phyloP scores from a whole-genome alignment of 176 grass and related monocot species.

The Carex pumila region DNA sequence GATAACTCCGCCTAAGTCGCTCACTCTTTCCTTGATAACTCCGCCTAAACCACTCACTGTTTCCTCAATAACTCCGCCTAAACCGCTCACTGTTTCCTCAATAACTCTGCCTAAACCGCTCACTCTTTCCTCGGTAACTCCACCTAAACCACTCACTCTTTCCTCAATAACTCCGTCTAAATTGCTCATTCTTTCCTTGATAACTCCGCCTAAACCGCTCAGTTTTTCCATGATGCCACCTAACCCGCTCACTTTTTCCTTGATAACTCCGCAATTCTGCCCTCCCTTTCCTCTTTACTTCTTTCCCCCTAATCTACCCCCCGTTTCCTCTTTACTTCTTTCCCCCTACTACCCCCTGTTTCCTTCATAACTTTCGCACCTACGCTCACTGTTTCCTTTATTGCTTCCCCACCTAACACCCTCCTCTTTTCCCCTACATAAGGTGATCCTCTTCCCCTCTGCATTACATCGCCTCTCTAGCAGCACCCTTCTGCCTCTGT shows the following conservation, averaged over 20 bases:
- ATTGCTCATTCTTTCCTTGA: neutral
- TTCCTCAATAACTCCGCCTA: too few relatives aligned
- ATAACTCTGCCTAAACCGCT: too few relatives aligned
- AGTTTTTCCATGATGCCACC: neutral
- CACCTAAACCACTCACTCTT: neutral
- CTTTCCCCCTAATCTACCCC: neutral
- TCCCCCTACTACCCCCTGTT: neutral
- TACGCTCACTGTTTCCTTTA: neutral
- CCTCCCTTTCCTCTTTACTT: neutral
- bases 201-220: neutral
- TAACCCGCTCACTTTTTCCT: neutral
- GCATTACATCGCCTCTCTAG: neutral
- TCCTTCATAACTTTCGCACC: neutral
- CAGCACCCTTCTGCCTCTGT: neutral
- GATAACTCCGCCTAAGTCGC: too few relatives aligned
- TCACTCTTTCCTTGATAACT: too few relatives aligned
- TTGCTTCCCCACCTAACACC: neutral
- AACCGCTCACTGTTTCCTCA: too few relatives aligned
- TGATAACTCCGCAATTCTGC: neutral
- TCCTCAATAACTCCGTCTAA: neutral
- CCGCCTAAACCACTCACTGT: too few relatives aligned
- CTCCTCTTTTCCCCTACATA: neutral
- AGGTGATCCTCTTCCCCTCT: neutral
- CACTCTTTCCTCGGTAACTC: neutral
- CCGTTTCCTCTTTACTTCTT: neutral